Base-by-base conservation (phyloP, 2,329 filamentous ascomycete genomes). In the Colletotrichum camelliae region DNA sequence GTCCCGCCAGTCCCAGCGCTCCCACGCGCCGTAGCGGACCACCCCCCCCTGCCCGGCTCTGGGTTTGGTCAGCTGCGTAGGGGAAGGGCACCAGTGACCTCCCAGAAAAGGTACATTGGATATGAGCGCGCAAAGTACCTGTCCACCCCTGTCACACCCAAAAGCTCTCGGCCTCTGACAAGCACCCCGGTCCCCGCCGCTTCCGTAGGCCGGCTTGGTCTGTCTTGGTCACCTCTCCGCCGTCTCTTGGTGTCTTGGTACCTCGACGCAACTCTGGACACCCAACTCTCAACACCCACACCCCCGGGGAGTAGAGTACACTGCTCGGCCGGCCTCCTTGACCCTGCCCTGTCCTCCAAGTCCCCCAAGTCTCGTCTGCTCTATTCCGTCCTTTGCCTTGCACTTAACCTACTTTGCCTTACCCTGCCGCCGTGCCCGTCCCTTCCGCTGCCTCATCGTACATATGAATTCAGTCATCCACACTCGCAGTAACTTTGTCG, bases 401-500 rank as follows among this genome's bases (percentile, higher is more conserved):
- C 73, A 60, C 64, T 75, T 73, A 75, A 75, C 73, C 73, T 73
- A 75, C 70, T 65, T 68, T 52, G 35, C 73, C 73, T 66, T 73
- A 71, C 73, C 62, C 70, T 68, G 64, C 68, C 43, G 21, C 21
- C 39, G 37, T 61, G 29, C 31, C 58, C 67, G 55, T 62, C 39
- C 67, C 24, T 70, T 62, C 67, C 67, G 67, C 67, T 70, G 68
- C 64, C 65, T 76, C 70, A 67, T 67, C 74, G 68, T 76, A 76
- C 74, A 76, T 76, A 76, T 76, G 69, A 67, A 67, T 65, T 72
- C 52, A 76, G 74, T 74, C 74, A 76, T 76, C 74, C 74, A 76
- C 74, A 74, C 74, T 65, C 64, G 60, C 37, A 16, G 43, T 65
- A 74, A 61, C 70, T 68, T 52, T 60, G 58, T 62, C 58, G 35